Percentiles rank a stretch among this genome's conserved stretches.
phyloP scores from a whole-genome alignment of 176 grass and related monocot genomes.

The Bromus sterilis region DNA sequence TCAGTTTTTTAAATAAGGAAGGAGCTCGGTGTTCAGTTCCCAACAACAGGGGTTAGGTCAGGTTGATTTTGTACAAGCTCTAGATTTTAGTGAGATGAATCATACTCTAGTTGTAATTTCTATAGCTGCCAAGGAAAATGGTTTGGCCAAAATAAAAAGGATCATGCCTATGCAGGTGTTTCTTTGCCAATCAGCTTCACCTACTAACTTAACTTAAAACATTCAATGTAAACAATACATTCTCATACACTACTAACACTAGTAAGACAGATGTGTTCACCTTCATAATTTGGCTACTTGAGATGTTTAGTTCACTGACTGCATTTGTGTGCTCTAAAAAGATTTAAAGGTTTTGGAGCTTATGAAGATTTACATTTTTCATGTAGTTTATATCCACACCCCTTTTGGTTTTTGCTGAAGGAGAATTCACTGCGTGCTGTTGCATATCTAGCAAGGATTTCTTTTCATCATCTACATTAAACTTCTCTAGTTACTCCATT shows the following conservation, averaged over 20 bases:
- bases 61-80: not conserved
- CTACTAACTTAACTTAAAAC: not conserved
- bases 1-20: not conserved
- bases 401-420: not conserved
- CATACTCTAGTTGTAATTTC: not conserved
- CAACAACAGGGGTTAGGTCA: not conserved
- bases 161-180: not conserved
- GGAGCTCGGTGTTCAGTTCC: not conserved
- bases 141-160: not conserved
- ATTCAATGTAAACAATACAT: not conserved
- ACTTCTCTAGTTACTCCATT: not conserved
- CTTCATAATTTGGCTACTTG: not conserved
- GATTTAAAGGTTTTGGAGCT: not conserved
- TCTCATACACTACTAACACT: not conserved
- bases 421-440: not conserved
- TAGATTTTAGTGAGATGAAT: not conserved
- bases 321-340: not conserved
- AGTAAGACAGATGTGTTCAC: not conserved
- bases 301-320: not conserved
- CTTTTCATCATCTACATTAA: not conserved
- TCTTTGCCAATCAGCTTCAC: not conserved
- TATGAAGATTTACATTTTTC: not conserved
- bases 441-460: not conserved
- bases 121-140: not conserved
- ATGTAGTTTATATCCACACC: not conserved